These are phyloP conservation scores for Ambrosiella cleistominuta DNA, from an alignment of 2,329 filamentous ascomycete genomes.

Conservation along the genomic window DNA sequence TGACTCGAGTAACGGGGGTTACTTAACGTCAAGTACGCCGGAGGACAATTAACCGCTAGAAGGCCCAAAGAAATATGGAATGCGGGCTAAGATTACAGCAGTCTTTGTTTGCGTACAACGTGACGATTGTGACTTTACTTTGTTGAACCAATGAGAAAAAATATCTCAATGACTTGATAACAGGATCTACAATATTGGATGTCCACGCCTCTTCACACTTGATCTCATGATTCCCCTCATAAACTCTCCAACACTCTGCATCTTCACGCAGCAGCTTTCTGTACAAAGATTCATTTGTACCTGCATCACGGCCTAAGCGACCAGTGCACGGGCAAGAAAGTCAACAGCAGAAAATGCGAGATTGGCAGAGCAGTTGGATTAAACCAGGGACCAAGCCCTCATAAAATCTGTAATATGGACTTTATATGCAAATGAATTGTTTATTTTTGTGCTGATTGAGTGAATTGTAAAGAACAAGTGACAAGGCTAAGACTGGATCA, in stretches of 20 bases:
- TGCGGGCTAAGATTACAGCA: not conserved
- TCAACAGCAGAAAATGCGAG: constrained; percentile 9
- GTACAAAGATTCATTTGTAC: constrained; percentile 3
- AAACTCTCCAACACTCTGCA: not conserved
- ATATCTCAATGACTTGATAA: no score
- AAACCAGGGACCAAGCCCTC: not conserved
- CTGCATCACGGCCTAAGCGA: constrained; percentile 10
- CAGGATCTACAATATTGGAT: no score
- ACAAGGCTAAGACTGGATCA: not conserved
- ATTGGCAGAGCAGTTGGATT: constrained; percentile 8
- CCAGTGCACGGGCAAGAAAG: constrained; percentile 8
- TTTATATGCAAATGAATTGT: not conserved
- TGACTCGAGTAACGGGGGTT: not conserved
- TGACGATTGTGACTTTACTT: not conserved
- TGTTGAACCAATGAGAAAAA: no score
- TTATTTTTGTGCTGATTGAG: not conserved
- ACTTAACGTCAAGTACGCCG: not conserved
- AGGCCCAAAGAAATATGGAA: not conserved
- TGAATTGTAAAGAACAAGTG: not conserved
- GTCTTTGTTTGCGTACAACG: not conserved
- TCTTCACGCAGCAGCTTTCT: not conserved
- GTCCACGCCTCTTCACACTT: no score
- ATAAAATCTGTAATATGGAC: not conserved
- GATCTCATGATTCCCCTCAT: no score
- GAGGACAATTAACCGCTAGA: not conserved